Conservation (phyloP, 2,329 filamentous ascomycete genomes). For the Ceratocystis alfenasii region DNA sequence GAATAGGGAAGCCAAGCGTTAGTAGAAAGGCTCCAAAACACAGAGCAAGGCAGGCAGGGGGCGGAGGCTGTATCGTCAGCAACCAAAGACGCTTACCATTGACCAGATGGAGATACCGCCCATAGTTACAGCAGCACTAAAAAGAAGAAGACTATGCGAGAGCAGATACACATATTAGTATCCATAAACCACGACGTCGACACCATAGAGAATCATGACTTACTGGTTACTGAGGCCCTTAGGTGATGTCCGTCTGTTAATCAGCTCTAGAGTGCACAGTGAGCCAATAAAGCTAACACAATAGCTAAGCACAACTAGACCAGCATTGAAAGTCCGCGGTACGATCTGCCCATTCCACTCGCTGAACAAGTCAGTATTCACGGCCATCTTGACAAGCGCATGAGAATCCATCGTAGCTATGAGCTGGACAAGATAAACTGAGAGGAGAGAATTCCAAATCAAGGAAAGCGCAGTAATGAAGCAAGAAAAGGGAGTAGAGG, state of each 20-base stretch:
- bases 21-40: too few relatives aligned
- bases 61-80: neutral
- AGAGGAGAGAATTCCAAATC: neutral
- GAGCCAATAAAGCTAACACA: constrained; percentile 68
- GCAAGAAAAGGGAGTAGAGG: neutral
- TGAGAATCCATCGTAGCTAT: neutral
- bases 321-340: constrained; percentile 40
- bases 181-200: neutral
- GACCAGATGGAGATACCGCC: constrained; percentile 64
- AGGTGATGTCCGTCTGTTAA: constrained; percentile 61
- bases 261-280: constrained; percentile 66
- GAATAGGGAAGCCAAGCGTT: neutral
- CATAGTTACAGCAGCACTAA: constrained; percentile 57
- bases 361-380: constrained; percentile 28
- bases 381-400: neutral
- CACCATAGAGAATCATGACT: constrained; percentile 24
- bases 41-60: constrained; percentile 15
- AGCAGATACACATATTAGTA: neutral
- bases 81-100: constrained; percentile 37
- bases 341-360: constrained; percentile 37
- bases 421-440: too few relatives aligned
- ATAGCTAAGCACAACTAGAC: constrained; percentile 60
- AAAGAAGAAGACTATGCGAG: constrained; percentile 44
- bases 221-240: constrained; percentile 60
- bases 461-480: neutral